phyloP scores from a whole-genome alignment of 2,329 filamentous ascomycete species.

The Cryphonectria carpinicola region DNA sequence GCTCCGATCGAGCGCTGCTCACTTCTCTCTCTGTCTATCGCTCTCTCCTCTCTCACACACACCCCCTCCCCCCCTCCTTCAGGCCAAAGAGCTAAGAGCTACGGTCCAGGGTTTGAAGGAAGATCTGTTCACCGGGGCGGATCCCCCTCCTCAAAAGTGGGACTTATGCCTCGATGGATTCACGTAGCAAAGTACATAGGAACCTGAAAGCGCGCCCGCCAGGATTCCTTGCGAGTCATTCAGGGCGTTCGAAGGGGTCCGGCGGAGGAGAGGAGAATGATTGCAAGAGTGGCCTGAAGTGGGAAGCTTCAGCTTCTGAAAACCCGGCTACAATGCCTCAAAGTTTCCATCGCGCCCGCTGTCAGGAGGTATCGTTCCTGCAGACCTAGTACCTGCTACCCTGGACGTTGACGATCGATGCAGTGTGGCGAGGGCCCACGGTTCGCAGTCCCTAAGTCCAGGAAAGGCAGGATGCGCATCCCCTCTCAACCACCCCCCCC shows the following conservation, averaged over 20 bases:
- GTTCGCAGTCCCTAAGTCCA: neutral
- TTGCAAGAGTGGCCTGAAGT: neutral
- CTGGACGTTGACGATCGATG: constrained; percentile 20
- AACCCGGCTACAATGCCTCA: constrained; percentile 10
- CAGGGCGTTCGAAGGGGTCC: neutral
- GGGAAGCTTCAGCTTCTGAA: constrained; percentile 11
- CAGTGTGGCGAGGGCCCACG: constrained; percentile 21
- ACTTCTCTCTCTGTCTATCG: neutral
- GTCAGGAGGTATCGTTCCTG: constrained; percentile 24
- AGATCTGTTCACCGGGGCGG: constrained; percentile 20
- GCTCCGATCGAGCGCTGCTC: neutral
- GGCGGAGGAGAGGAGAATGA: neutral
- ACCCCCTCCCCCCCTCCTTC: neutral
- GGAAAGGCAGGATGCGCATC: neutral
- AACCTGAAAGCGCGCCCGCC: constrained; percentile 12
- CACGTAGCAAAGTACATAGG: neutral
- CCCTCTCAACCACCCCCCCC: neutral
- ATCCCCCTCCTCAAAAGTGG: neutral
- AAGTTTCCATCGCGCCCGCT: constrained; percentile 12
- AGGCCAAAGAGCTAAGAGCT: constrained; percentile 15
- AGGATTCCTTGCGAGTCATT: constrained; percentile 8
- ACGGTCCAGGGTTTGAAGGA: constrained; percentile 11
- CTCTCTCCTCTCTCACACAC: too few relatives aligned
- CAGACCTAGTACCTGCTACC: constrained; percentile 8
- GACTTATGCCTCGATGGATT: constrained; percentile 14